Percentiles rank a stretch among this genome's conserved stretches.
Conservation (phyloP, 352 stramenopile species). For the Globisporangium heterothallicum region DNA sequence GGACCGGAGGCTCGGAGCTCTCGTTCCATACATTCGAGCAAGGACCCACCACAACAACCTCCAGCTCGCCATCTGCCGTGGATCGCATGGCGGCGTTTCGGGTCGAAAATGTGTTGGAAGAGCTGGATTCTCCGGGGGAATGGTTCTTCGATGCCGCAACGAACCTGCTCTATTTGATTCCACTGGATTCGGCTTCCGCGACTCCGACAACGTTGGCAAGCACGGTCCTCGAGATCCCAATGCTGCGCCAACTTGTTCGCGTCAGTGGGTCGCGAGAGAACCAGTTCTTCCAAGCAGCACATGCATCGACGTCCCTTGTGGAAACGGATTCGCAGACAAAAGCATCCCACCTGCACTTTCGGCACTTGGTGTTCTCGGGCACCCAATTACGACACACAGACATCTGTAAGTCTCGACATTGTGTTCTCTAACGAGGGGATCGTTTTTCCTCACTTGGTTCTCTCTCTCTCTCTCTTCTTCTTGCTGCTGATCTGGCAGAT, state of each 20-base stretch:
- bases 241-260: conserved; percentile 56
- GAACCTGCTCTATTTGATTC: conserved; percentile 54
- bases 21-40: conserved; percentile 32
- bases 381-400: conserved; percentile 55
- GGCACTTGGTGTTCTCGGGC: conserved; percentile 53
- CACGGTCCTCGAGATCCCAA: conserved; percentile 43
- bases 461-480: neutral
- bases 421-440: too few species aligned
- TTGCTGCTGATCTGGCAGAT: conserved; percentile 15
- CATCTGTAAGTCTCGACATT: conserved; percentile 37
- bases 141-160: conserved; percentile 61
- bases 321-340: conserved; percentile 37
- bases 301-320: conserved; percentile 34
- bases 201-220: conserved; percentile 19
- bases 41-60: conserved; percentile 14
- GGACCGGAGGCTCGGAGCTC: conserved; percentile 49
- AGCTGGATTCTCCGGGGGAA: conserved; percentile 55
- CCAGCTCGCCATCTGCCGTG: neutral
- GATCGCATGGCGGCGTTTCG: conserved; percentile 37
- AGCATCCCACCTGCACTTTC: conserved; percentile 46
- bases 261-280: conserved; percentile 57
- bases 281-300: conserved; percentile 28
- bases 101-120: conserved; percentile 58
- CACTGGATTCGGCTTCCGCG: conserved; percentile 21
- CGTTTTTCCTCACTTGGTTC: neutral